These are phyloP conservation scores for Cordyceps pruinosa DNA, from an alignment of 2,329 filamentous ascomycete species.

Conservation along the genomic window DNA sequence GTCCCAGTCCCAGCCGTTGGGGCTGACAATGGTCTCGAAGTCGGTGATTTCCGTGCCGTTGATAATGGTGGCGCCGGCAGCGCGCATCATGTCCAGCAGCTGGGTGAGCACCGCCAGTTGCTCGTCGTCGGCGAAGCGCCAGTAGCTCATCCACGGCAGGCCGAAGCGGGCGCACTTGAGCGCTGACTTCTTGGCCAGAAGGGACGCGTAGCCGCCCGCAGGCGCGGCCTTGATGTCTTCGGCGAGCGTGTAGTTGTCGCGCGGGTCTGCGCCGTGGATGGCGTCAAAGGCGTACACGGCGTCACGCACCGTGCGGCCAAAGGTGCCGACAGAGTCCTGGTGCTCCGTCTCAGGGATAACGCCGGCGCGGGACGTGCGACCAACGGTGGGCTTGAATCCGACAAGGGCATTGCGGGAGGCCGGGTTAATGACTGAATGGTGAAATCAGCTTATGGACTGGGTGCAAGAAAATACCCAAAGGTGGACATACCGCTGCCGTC, in stretches of 20 bases:
- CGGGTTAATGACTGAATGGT: constrained; percentile 56
- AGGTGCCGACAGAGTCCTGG: constrained; percentile 62
- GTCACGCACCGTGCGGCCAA: constrained; percentile 63
- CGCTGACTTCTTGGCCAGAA: constrained; percentile 41
- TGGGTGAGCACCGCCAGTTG: constrained; percentile 47
- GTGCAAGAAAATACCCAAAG: background rate
- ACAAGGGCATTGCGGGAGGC: constrained; percentile 63
- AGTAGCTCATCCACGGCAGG: constrained; percentile 66
- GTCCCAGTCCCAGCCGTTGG: constrained; percentile 68
- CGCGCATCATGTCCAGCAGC: constrained; percentile 44
- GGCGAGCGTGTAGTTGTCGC: constrained; percentile 59
- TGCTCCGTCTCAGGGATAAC: constrained; percentile 61
- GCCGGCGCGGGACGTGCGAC: constrained; percentile 57
- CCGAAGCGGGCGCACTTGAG: constrained; percentile 60
- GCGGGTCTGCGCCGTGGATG: constrained; percentile 57
- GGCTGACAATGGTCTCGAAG: constrained; percentile 55
- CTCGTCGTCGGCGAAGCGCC: constrained; percentile 51
- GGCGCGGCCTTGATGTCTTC: constrained; percentile 48
- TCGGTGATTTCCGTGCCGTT: constrained; percentile 63
- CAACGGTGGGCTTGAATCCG: constrained; percentile 70
- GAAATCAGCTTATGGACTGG: background rate
- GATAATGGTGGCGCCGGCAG: constrained; percentile 59
- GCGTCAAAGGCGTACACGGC: constrained; percentile 59
- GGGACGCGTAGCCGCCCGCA: constrained; percentile 48
- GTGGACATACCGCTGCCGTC: constrained; percentile 50